Percentiles rank a stretch among this genome's conserved stretches.
These are phyloP conservation scores for Chrysoporthe austroafricana DNA, from an alignment of 2,329 filamentous ascomycete species.

Conservation along the genomic window DNA sequence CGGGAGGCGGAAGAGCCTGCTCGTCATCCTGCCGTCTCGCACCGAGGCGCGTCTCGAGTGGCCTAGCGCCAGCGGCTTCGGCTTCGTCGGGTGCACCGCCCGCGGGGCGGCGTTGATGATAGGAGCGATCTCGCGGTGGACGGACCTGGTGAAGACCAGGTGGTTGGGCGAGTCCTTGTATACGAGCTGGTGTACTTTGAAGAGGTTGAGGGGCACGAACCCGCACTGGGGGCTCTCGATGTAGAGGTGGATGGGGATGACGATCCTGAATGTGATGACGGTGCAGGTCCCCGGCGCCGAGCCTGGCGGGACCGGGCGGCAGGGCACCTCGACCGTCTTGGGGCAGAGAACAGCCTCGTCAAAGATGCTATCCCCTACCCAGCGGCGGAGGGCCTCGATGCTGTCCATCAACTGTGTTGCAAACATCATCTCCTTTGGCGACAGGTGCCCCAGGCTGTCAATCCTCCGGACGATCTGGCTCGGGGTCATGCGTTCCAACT, in stretches of 20 bases:
- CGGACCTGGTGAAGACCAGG: constrained; percentile 61
- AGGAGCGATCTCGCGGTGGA: constrained; percentile 64
- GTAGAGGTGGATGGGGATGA: constrained; percentile 53
- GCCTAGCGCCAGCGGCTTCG: constrained; percentile 18
- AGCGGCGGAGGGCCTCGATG: constrained; percentile 45
- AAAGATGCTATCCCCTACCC: constrained; percentile 50
- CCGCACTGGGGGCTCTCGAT: constrained; percentile 47
- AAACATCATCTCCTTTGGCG: constrained; percentile 49
- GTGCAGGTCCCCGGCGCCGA: constrained; percentile 32
- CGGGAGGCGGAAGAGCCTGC: constrained; percentile 18
- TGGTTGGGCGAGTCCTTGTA: constrained; percentile 59
- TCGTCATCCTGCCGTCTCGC: constrained; percentile 15
- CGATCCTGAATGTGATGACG: constrained; percentile 51
- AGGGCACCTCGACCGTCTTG: constrained; percentile 48
- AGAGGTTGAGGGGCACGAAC: constrained; percentile 55
- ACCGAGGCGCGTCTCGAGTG: constrained; percentile 22
- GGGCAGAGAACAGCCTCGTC: constrained; percentile 50
- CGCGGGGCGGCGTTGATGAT: constrained; percentile 43
- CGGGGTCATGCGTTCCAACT: constrained; percentile 51
- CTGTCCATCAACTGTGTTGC: constrained; percentile 48
- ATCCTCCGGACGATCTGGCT: constrained; percentile 44
- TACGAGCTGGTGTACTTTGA: constrained; percentile 60
- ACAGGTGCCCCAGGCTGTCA: constrained; percentile 42
- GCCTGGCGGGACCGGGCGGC: constrained; percentile 34
- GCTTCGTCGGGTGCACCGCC: constrained; percentile 28